Base-by-base conservation (phyloP, 306 rosid species). In the Betula pendula region DNA sequence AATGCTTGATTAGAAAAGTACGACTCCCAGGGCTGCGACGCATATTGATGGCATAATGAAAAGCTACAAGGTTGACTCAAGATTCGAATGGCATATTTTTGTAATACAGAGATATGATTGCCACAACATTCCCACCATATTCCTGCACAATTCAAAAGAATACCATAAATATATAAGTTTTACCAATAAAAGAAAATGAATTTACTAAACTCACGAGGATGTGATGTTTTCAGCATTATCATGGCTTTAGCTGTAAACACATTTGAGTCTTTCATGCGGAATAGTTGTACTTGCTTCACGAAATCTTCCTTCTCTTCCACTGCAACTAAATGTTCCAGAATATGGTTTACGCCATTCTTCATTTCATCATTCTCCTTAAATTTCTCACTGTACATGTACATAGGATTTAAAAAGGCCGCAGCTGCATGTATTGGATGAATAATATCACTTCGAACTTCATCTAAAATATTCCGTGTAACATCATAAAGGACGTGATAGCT, bases 121-220 rank as follows among this genome's bases (percentile, higher is more conserved):
- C 79, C 35, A n/a, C 38, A 63, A 14, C 7, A 49, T 16, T 63
- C 62, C 49, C 79, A 63, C 50, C 72, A 63, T 17, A 63, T 24
- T 15, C 62, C 77, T 58, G 14, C 20, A 40, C 25, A 0, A 59
- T 20, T 11, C 14, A 56, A 4, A 74, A 0, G 22, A 9, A 16
- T 3, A 58, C 16, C 16, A 59, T 62, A 14, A 4, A 13, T 25
- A 44, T 43, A 5, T 20, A 0, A 25, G 15, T 7, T 48, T 33
- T 50, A 2, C 12, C 0, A 16, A 27, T 1, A 50, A 49, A 25
- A 51, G 6, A 25, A 13, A 49, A 3, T 27, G 19, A 48, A 16
- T 6, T 8, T 17, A 27, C 50, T 6, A 0, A 38, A 59, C 43
- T 56, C 27, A 40, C 56, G 24, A 0, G 44, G 17, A 20, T 13